Percentiles rank a stretch among this genome's conserved stretches.
Conservation (phyloP, 2,329 filamentous ascomycete species). For the Dendryphion nanum region DNA sequence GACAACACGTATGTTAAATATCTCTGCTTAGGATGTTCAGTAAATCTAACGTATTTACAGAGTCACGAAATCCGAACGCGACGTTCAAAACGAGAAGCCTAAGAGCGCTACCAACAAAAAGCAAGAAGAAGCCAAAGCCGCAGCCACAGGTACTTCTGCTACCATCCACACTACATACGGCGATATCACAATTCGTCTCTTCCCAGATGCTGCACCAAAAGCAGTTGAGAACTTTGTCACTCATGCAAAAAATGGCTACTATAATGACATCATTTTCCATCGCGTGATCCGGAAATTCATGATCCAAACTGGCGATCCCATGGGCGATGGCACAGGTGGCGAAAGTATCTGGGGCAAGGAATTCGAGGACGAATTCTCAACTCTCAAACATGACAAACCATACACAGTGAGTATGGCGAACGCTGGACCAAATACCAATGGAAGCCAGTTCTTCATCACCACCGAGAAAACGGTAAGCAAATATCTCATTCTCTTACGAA, state of each 20-base stretch:
- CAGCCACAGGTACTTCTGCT: conserved; percentile 74
- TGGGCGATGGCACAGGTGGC: conserved; percentile 86
- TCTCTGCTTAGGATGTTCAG: conserved; percentile 8
- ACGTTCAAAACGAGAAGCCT: conserved; percentile 94
- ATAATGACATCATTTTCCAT: conserved; percentile 97
- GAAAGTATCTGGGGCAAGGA: conserved; percentile 91
- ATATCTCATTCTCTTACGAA: neutral
- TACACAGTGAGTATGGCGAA: conserved; percentile 99
- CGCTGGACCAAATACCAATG: conserved; percentile 91
- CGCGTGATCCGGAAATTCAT: conserved; percentile 97
- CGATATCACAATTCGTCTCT: conserved; percentile 90
- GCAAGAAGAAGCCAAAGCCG: conserved; percentile 56
- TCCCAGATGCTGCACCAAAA: conserved; percentile 88
- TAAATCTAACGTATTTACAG: too few species aligned
- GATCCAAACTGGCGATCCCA: conserved; percentile 85
- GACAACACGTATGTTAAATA: conserved; percentile 59
- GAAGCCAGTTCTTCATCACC: conserved; percentile 97
- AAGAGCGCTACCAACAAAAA: conserved; percentile 56
- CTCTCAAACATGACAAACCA: conserved; percentile 87
- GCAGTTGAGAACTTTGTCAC: conserved; percentile 97
- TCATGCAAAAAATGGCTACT: conserved; percentile 85
- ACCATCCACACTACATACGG: conserved; percentile 90
- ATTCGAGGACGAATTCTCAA: conserved; percentile 91
- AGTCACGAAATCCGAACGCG: conserved; percentile 77
- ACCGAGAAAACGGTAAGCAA: conserved; percentile 83